Base-by-base conservation (phyloP, 108 stramenopile genomes). In the Nitzschia sp. region DNA sequence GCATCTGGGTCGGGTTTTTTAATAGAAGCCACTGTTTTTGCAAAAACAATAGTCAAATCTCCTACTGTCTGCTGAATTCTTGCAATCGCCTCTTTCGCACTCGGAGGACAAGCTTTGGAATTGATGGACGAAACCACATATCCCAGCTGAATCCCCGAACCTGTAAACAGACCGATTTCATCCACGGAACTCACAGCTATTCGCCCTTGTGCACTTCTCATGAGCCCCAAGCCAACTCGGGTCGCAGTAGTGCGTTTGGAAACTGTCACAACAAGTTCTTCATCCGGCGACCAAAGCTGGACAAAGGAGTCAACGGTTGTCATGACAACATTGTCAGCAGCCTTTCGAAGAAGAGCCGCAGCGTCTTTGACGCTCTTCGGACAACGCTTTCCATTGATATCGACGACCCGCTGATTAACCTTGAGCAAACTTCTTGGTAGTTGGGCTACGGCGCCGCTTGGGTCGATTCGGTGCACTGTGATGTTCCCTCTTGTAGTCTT, bases 161-260 rank as follows among this genome's bases (percentile, higher is more conserved):
- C 30, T 0, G 28, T 19, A 19, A 64, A 50, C 1, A 50, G 48
- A 31, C 28, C 11, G 30, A 17, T 47, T 27, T 62, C 41, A 2
- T 47, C 44, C 5, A 64, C 23, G 4, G 30, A 50, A 30, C 63
- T 64, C 31, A 64, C 31, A 22, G 31, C 63, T 26, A 50, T 64
- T 2, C 63, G 63, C 1, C 27, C 63, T 2, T 50, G 63, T 2
- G 6, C 9, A 3, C 41, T 45, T 1, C n/a, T 41, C 25, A 47
- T 26, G 15, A 64, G 9, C 1, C 44, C 44, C 2, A 64, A 13
- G 9, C 63, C 63, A 50, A 64, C 8, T 23, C 22, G 11, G 5
- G 1, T 26, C 0, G 38, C 63, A 3, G 19, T 26, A 9, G 1
- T 15, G 0, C 31, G 3, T 28, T 50, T 48, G 46, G 25, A 26